These are phyloP conservation scores for Saccharata proteae DNA, from an alignment of 2,329 filamentous ascomycete species.

Conservation along the genomic window DNA sequence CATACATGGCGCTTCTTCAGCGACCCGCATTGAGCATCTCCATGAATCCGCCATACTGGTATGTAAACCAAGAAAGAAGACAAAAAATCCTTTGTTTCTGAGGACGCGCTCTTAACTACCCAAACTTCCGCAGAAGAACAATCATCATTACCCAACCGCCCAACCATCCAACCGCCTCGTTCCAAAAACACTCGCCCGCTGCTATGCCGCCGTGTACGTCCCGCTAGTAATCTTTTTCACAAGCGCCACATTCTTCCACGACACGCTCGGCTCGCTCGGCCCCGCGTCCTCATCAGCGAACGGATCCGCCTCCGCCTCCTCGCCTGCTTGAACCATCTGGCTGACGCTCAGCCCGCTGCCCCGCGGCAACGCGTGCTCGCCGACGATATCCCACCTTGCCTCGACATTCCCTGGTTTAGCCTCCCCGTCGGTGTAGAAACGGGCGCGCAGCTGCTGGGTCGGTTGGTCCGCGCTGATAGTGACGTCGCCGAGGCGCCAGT, in stretches of 20 bases:
- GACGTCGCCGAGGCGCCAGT: constrained; percentile 71
- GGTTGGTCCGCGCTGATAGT: constrained; percentile 45
- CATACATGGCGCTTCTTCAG: too few relatives aligned
- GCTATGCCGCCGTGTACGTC: constrained; percentile 16
- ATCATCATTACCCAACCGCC: too few relatives aligned
- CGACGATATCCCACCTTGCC: constrained; percentile 63
- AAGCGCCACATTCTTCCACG: constrained; percentile 21
- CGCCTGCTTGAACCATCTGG: constrained; percentile 28
- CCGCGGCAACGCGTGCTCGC: constrained; percentile 33
- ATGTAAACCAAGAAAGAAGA: too few relatives aligned
- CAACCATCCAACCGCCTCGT: constrained; percentile 1
- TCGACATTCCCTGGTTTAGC: constrained; percentile 68
- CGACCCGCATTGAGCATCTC: too few relatives aligned
- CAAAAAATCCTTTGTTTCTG: too few relatives aligned
- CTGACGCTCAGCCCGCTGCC: constrained; percentile 53
- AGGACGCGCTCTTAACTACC: too few relatives aligned
- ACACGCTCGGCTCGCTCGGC: constrained; percentile 15
- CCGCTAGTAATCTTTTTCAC: constrained; percentile 26
- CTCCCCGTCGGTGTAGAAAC: constrained; percentile 62
- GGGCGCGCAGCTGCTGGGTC: constrained; percentile 67
- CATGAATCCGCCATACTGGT: too few relatives aligned
- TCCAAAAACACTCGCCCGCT: not conserved
- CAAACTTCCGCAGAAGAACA: too few relatives aligned
- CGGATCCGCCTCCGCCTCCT: constrained; percentile 44
- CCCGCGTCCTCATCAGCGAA: constrained; percentile 52